Base-by-base conservation (phyloP, 192 early-diverging fungal species). In the Helicostylum pulchrum region DNA sequence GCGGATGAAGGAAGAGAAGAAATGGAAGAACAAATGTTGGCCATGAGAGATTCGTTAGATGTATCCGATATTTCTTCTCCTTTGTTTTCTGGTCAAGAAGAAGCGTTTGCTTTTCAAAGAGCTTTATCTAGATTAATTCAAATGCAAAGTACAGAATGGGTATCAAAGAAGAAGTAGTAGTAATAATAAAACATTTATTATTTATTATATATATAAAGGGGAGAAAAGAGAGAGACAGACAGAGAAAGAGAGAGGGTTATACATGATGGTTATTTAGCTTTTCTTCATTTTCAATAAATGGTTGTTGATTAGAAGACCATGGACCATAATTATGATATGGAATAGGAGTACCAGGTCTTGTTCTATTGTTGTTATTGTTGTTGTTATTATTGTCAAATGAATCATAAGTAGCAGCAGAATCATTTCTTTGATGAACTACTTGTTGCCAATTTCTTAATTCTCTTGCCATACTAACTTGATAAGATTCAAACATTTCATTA, bases 41-140 rank as follows among this genome's bases (percentile, higher is more conserved):
- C 78, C 61, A 75, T 90, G 70, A 88, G 90, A 83, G 80, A 85
- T 66, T 80, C 82, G 48, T 48, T 85, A 31, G 74, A 75, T 43
- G 44, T 84, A 34, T 69, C 73, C 19, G 70, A 78, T 44, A 65
- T 80, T 39, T 77, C 78, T 30, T 81, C 76, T 61, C 78, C 90
- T 2, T 82, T 91, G 23, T 90, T 91, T 65, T 83, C 87, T 21
- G 93, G 93, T 19, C 87, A 93, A 47, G 96, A 99, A 72, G 96
- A 99, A 70, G 85, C 87, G 10, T 99, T 99, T 87, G 95, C 96
- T 12, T 96, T 99, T 62, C 89, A 93, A 76, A 79, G 96, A 52
- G 94, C 96, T 5, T 72, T 97, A 32, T 95, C 92, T 50, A 85
- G 96, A 20, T 70, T 99, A 42, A 84, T 91, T 36, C 92, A 99